Base-by-base conservation (phyloP, 2,329 filamentous ascomycete genomes). In the Thyridium curvatum region DNA sequence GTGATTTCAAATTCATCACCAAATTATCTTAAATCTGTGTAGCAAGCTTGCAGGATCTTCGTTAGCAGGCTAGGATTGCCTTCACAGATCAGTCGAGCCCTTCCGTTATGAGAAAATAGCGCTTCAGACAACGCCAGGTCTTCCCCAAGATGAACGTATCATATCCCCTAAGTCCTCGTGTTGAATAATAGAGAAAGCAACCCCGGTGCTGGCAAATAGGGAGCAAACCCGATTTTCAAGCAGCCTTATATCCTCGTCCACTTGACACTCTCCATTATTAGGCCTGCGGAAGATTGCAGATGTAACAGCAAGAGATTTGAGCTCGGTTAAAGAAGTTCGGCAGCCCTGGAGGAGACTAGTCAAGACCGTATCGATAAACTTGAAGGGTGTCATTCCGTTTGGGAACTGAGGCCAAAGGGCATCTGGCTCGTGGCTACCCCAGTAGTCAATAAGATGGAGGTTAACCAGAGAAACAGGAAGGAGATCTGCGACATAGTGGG, bases 161-260 rank as follows among this genome's bases (percentile, higher is more conserved):
- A 41, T 41, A 41, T 41, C 39, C 39, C 39, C 39, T 32, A 41
- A 41, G 39, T 41, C 33, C 33, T 41, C 39, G 39, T 33, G n/a
- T 41, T 33, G 39, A 41, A 41, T 41, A 37, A 41, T 41, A 41
- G 39, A 41, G 39, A 41, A 41, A 41, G 39, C 39, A 41, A 41
- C 39, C 39, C 39, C 39, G 39, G 39, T 41, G 39, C 39, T 41
- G 21, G 39, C 39, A 41, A 41, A 41, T 41, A 41, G 39, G 34
- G 39, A 36, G 39, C 39, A 41, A 41, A 41, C 30, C 39, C 39
- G 39, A 36, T 41, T 41, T 41, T 41, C 33, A 41, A 41, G 39
- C 39, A 41, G 39, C 33, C 39, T n/a, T 41, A 41, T 41, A 37
- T 41, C 39, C 33, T 41, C 39, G 33, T 41, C 39, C 39, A 41